phyloP scores from a whole-genome alignment of 495 filamentous ascomycete species.

The Sordaria brevicollis region DNA sequence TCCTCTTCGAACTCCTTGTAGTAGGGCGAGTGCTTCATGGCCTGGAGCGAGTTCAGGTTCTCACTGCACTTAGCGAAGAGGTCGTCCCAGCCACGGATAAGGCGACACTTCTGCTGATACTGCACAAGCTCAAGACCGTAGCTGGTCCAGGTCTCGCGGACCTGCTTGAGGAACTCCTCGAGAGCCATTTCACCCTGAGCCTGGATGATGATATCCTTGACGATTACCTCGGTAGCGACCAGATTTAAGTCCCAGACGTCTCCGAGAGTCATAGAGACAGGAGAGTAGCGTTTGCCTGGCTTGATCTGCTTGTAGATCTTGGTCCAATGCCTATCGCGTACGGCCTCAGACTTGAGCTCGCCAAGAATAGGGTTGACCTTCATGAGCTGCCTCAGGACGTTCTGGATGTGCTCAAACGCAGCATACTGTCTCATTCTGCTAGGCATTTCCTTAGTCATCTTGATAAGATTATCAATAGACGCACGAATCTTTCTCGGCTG shows the following conservation, averaged over 20 bases:
- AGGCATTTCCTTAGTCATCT: conserved; percentile 99
- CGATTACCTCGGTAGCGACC: conserved; percentile 69
- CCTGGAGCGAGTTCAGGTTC: conserved; percentile 92
- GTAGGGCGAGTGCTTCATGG: conserved; percentile 97
- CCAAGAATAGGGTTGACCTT: conserved; percentile 81
- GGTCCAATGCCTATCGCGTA: conserved; percentile 91
- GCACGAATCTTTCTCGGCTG: conserved; percentile 84
- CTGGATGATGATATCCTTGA: conserved; percentile 86
- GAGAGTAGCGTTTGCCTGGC: conserved; percentile 80
- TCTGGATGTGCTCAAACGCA: conserved; percentile 95
- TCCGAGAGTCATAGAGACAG: conserved; percentile 86
- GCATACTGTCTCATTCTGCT: conserved; percentile 98
- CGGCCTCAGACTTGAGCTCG: conserved; percentile 93
- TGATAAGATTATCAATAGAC: conserved; percentile 80
- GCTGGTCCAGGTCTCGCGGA: conserved; percentile 92
- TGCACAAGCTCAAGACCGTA: conserved; percentile 90
- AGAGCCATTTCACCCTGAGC: conserved; percentile 97
- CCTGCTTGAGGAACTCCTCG: conserved; percentile 94
- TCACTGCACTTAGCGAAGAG: conserved; percentile 98
- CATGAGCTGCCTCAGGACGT: conserved; percentile 72
- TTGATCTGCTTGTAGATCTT: conserved; percentile 94
- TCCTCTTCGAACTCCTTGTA: conserved; percentile 99
- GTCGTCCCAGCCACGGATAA: conserved; percentile 97
- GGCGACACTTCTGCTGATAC: conserved; percentile 93
- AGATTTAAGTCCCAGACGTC: conserved; percentile 98